Base-by-base conservation (phyloP, 768 basidiomycete genomes). In the Tephrocybe sp. region DNA sequence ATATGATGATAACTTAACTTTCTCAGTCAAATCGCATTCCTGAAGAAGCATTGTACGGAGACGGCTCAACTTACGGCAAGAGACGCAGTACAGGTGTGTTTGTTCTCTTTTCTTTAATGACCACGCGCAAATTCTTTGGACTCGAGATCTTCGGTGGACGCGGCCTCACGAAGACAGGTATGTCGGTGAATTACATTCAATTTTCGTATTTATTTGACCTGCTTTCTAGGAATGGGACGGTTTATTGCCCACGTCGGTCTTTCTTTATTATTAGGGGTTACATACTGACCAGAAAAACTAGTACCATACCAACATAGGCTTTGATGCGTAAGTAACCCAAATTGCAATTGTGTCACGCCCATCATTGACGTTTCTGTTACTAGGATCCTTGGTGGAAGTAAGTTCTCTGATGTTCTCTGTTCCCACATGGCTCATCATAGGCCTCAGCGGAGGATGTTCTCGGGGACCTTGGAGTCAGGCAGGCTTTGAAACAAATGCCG, bases 1-100 rank as follows among this genome's bases (percentile, higher is more conserved):
- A 5, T 8, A 20, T 22, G 2, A 5, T 26, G 11, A 31, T 14
- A 13, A 42, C n/a, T 44, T 17, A 2, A 34, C 39, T 39, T 19
- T 43, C 23, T 44, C 59, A 82, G 83, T 4, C 89, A 85, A 54
- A 89, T 94, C 50, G 91, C 75, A 5, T 76, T 94, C 57, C 66
- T 92, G 59, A 94, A 93, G 74, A 86, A 83, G 73, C 83, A 85
- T 58, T 76, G 79, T 31, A 92, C 92, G 3, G 77, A 81, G 32
- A 79, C 79, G 13, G 89, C 87, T 0, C 88, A 90, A 61, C 84
- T 89, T 34, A 89, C 89, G 14, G 87, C 89, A 13, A 76, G 80
- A 51, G 91, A 93, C 59, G 90, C 92, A 38, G 71, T 74, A 20
- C 74, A 74, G 63, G 70, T 69, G 40, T 32, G 52, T 36, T 22